Base-by-base conservation (phyloP, 805 yeast genomes). In the Cyberlindnera xishuangbannaensis region DNA sequence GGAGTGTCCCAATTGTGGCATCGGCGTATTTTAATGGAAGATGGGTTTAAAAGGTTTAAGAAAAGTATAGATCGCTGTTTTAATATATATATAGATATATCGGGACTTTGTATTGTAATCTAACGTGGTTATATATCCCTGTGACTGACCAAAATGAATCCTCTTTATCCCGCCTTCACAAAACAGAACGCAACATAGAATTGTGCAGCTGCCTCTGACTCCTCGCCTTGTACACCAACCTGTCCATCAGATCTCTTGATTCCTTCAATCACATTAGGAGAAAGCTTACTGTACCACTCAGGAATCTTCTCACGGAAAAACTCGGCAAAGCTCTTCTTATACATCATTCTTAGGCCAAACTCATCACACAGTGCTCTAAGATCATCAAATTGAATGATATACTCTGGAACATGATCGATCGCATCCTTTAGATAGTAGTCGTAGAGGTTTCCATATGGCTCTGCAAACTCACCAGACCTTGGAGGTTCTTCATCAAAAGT, bases 381-480 rank as follows among this genome's bases (percentile, higher is more conserved):
- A 1, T 79, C 73, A 50, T 90, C 97, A 58, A 92, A 87, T 1
- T 97, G 97, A 6, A 92, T 96, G 6, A 92, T 94, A 51, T 83
- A 92, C 53, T 92, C 99, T 0, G 97, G 97, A 16, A 92, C 96
- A 49, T 92, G 80, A 41, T 86, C 96, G 30, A 92, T 90, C 0
- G 99, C 98, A 61, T 92, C 98, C 44, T 78, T 78, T 38, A 92
- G 62, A 61, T 67, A 84, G 55, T 83, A 92, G 34, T 73, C 75
- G 57, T 92, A 92, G 48, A 74, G 68, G 56, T 88, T 83, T 0
- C 98, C 99, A 53, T 65, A 86, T 0, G 92, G 83, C 1, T 78
- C 72, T 8, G 75, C 62, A 51, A 84, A 85, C 30, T 72, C 75
- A 2, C 90, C 87, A 45, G 76, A 81, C 30, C 62, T 63, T n/a